Evolutionary conservation across 2,329 filamentous ascomycete genomes (phyloP), one percentile per base, ranked within the genome.

Genomic region (Exophiala calicioides): DNA sequence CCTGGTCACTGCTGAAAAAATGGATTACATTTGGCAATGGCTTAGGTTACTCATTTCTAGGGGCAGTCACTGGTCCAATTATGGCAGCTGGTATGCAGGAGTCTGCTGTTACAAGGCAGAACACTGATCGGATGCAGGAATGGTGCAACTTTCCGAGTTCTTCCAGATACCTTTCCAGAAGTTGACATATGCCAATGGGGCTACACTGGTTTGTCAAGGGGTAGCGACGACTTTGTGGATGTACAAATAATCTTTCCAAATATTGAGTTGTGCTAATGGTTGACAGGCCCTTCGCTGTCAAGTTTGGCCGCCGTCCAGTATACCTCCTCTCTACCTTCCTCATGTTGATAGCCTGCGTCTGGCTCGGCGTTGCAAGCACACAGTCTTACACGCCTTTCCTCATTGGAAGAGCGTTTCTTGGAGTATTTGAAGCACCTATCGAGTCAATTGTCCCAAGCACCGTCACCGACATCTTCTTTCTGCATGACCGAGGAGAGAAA

Each of bases 401-500:
- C 60, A 29, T 42, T 10, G 38, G 23, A 21, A 33, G 53, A 18
- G 63, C 64, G 24, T 54, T 65, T 0, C 69, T 80, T 63, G 78
- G 78, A 2, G 69, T 79, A 26, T 77, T 71, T 1, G 68, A 75
- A 0, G 78, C 77, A 2, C 74, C 76, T 1, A 60, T 59, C n/a
- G 40, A 34, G 13, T 43, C 40, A 4, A 43, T 34, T 16, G 21
- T 27, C 31, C 30, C 76, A 1, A 64, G 78, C 6, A 77, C 75
- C 1, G 77, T 80, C 39, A 66, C 75, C 2, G 78, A 81, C 52
- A 62, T 80, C 20, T 81, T 80, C 62, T 81, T 79, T 58, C 62
- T 81, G 12, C 77, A 81, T 50, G 74, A 81, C 56, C 67, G 78
- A 38, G 77, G 76, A 1, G 53, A 48, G 3, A 56, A 58, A 41